These are phyloP conservation scores for Haplographium delicatum DNA, from an alignment of 495 filamentous ascomycete species.

Conservation along the genomic window DNA sequence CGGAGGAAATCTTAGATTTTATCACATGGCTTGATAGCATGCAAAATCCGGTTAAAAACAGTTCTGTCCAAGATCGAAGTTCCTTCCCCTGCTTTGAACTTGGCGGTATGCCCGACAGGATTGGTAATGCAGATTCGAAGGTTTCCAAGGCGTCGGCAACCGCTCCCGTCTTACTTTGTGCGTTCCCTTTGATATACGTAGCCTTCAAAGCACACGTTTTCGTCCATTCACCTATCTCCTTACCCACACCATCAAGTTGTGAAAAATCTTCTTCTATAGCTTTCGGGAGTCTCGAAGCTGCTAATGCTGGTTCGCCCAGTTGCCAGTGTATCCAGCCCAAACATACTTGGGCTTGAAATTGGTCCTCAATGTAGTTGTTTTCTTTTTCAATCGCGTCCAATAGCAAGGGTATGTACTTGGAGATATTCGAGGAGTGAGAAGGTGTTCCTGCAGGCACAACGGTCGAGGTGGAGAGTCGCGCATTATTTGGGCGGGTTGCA, in stretches of 20 bases:
- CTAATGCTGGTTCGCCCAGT: constrained; percentile 58
- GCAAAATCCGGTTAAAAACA: constrained; percentile 66
- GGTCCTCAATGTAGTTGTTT: constrained; percentile 49
- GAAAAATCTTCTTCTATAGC: constrained; percentile 49
- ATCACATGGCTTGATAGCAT: constrained; percentile 55
- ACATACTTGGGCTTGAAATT: constrained; percentile 74
- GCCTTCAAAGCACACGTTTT: constrained; percentile 74
- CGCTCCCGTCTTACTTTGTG: constrained; percentile 52
- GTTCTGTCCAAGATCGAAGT: constrained; percentile 71
- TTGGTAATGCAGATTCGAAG: constrained; percentile 57
- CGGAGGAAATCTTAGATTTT: constrained; percentile 35
- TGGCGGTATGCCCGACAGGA: constrained; percentile 44
- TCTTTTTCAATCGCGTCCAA: constrained; percentile 57
- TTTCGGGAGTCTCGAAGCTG: constrained; percentile 56
- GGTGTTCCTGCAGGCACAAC: neutral
- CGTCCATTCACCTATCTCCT: constrained; percentile 61
- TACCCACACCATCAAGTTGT: constrained; percentile 40
- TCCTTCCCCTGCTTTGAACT: constrained; percentile 46
- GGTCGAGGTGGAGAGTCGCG: constrained; percentile 15
- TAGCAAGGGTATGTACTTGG: constrained; percentile 55
- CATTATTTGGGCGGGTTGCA: constrained; percentile 36
- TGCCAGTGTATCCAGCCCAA: constrained; percentile 79
- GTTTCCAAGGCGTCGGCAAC: constrained; percentile 54
- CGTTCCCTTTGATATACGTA: constrained; percentile 67
- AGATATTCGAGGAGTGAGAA: constrained; percentile 24